phyloP scores from a whole-genome alignment of 192 early-diverging fungal species.

The Coemansia sp. region DNA sequence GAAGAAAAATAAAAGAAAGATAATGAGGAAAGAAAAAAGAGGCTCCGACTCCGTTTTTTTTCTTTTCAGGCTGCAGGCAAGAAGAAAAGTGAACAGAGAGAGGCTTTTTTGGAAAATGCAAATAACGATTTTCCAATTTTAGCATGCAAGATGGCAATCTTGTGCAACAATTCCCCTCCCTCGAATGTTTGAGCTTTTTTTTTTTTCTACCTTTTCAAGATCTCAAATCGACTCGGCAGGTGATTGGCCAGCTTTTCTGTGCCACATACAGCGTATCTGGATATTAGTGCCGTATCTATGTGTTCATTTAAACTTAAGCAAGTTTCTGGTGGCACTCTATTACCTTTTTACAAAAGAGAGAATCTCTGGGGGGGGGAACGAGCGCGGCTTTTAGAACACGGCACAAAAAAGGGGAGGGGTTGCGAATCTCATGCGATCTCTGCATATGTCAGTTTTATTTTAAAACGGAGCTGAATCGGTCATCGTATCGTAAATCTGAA shows the following conservation, averaged over 20 bases:
- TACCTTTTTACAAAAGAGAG: no score
- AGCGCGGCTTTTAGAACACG: no score
- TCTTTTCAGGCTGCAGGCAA: not conserved
- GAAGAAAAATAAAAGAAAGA: conserved; percentile 5
- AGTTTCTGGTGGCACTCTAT: no score
- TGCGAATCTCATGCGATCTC: no score
- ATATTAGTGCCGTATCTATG: no score
- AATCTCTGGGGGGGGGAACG: no score
- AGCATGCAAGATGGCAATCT: conserved; percentile 21
- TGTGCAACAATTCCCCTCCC: conserved; percentile 8
- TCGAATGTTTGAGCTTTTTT: not conserved
- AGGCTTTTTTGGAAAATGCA: conserved; percentile 4
- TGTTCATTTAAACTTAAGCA: no score
- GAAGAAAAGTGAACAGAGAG: conserved; percentile 4
- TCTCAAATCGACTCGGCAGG: conserved; percentile 15
- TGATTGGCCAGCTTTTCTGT: conserved; percentile 12
- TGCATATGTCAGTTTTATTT: not conserved
- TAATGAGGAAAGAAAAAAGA: conserved; percentile 10
- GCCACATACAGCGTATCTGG: no score
- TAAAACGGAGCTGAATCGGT: conserved; percentile 16
- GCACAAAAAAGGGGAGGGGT: no score
- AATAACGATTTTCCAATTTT: conserved; percentile 1
- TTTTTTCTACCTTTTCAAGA: conserved; percentile 8
- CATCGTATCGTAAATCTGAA: conserved; percentile 45
- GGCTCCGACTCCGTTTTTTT: conserved; percentile 2